Conservation (phyloP, 177 flowering plant genomes). For the Vitis hybrid region DNA sequence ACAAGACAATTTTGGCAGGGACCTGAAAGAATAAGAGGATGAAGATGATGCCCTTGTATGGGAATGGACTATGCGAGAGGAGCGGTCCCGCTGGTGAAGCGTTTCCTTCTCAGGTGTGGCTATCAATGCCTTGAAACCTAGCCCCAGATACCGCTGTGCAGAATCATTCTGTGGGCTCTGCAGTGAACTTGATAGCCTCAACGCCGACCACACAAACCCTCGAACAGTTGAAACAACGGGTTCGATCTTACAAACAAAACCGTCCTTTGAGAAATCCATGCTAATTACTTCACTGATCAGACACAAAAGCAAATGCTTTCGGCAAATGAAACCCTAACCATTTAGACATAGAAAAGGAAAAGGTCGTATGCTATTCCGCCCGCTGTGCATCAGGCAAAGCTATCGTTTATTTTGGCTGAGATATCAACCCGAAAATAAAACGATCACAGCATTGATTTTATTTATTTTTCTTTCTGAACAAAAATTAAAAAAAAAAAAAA, state of each 20-base stretch:
- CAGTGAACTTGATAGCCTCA: conserved; percentile 1
- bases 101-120: not conserved
- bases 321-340: too few species aligned
- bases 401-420: too few species aligned
- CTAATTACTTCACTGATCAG: too few species aligned
- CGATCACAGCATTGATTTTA: too few species aligned
- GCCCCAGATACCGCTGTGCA: not conserved
- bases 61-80: conserved; percentile 5
- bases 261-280: not conserved
- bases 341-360: too few species aligned
- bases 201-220: conserved; percentile 4
- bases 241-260: conserved; percentile 4
- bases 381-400: too few species aligned
- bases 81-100: not conserved
- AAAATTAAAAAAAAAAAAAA: too few species aligned
- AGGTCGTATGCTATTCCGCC: too few species aligned
- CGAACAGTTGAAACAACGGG: conserved; percentile 7
- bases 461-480: too few species aligned
- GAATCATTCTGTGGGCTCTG: not conserved
- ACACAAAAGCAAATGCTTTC: too few species aligned
- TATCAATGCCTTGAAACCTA: conserved; percentile 11
- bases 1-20: not conserved
- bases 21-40: not conserved
- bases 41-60: not conserved
- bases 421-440: too few species aligned